Percentiles rank a stretch among this genome's conserved stretches.
These are phyloP conservation scores for Apiospora saccharicola DNA, from an alignment of 2,329 filamentous ascomycete genomes.

Conservation along the genomic window DNA sequence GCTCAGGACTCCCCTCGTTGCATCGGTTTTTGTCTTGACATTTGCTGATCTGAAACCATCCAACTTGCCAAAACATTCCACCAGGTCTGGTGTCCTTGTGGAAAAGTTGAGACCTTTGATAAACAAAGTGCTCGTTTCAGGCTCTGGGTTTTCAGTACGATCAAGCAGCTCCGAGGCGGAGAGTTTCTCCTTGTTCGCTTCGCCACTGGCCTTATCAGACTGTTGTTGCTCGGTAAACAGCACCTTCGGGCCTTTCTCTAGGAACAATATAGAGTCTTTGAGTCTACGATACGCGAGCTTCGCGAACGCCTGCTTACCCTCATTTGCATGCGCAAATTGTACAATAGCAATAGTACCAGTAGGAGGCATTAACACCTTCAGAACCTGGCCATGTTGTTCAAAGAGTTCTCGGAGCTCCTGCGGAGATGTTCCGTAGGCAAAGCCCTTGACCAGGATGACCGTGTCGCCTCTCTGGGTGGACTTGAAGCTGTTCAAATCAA, in stretches of 20 bases:
- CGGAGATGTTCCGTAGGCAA: slow-evolving; percentile 80
- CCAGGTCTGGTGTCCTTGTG: slow-evolving; percentile 79
- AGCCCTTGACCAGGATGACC: slow-evolving; percentile 92
- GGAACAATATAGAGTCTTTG: slow-evolving; percentile 88
- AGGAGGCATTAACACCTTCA: slow-evolving; percentile 88
- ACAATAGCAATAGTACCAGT: slow-evolving; percentile 93
- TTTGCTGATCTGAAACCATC: slow-evolving; percentile 88
- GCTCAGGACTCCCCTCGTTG: slow-evolving; percentile 90
- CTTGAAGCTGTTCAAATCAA: slow-evolving; percentile 93
- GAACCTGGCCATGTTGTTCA: slow-evolving; percentile 83
- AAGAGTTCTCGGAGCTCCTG: slow-evolving; percentile 84
- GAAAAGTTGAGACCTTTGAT: slow-evolving; percentile 94
- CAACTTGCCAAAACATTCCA: slow-evolving; percentile 79
- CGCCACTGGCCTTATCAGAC: slow-evolving; percentile 38
- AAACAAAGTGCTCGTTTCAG: slow-evolving; percentile 83
- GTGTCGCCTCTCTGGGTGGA: slow-evolving; percentile 83
- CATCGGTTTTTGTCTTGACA: slow-evolving; percentile 92
- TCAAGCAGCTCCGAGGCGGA: slow-evolving; percentile 75
- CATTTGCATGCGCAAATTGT: slow-evolving; percentile 79
- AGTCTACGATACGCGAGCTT: slow-evolving; percentile 88
- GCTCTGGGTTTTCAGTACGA: slow-evolving; percentile 58
- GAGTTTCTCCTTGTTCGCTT: slow-evolving; percentile 63
- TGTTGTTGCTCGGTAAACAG: slow-evolving; percentile 63
- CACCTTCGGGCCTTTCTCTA: slow-evolving; percentile 91
- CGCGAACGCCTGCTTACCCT: slow-evolving; percentile 84